Conservation (phyloP, 192 early-diverging fungal genomes). For the Coemansia sp. region DNA sequence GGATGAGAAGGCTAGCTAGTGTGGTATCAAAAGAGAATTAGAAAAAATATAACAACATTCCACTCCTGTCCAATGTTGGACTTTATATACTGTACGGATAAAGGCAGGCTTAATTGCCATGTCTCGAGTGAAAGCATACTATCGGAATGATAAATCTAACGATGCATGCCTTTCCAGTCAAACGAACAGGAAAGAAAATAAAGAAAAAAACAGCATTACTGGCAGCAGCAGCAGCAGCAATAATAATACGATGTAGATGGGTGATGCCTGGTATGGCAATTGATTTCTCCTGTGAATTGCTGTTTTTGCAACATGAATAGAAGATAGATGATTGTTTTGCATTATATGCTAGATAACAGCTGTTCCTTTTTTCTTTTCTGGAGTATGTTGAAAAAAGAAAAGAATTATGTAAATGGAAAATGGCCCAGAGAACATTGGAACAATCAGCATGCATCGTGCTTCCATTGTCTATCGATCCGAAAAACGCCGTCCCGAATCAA, state of each 20-base stretch:
- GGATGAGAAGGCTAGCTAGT: no score
- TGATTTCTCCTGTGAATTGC: neutral
- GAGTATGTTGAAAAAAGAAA: neutral
- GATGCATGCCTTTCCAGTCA: neutral
- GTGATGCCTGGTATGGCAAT: neutral
- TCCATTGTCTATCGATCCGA: neutral
- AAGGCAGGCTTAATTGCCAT: neutral
- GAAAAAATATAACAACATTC: neutral
- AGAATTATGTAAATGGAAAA: neutral
- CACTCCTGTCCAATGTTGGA: neutral
- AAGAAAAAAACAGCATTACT: no score
- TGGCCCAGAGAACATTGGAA: neutral
- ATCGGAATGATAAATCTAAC: neutral
- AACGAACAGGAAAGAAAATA: neutral
- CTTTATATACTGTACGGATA: constrained; percentile 3
- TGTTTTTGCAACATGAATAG: neutral
- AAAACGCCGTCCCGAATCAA: neutral
- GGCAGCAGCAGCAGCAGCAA: no score
- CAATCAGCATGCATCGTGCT: neutral
- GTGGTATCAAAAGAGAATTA: no score
- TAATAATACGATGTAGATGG: no score
- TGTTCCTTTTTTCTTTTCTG: neutral
- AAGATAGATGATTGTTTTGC: neutral
- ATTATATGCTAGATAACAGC: neutral
- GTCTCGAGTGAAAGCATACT: neutral